These are phyloP conservation scores for Canavalia gladiata DNA, from an alignment of 306 rosid species.

Conservation along the genomic window DNA sequence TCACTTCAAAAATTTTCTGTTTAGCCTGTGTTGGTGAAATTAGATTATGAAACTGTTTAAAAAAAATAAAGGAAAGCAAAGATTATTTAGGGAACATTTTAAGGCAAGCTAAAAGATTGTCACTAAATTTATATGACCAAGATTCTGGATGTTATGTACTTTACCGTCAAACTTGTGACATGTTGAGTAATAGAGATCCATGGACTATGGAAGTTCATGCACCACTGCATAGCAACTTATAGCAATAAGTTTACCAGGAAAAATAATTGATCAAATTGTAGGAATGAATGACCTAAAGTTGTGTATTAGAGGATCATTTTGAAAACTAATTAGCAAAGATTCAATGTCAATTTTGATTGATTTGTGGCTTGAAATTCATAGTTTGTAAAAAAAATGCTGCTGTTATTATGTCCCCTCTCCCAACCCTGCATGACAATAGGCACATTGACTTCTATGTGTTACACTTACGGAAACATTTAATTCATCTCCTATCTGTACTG, in stretches of 20 bases:
- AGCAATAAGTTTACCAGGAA: background rate
- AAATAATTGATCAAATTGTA: background rate
- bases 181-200: slow-evolving; percentile 10
- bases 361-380: slow-evolving; percentile 12
- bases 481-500: background rate
- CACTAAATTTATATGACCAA: background rate
- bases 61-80: background rate
- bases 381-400: background rate
- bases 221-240: background rate
- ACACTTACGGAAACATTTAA: background rate
- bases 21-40: background rate
- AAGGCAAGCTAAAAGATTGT: background rate
- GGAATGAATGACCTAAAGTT: background rate
- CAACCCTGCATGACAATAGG: background rate
- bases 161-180: background rate
- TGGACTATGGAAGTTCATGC: background rate
- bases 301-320: background rate
- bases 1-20: background rate
- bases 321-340: background rate
- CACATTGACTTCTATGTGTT: background rate
- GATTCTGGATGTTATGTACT: background rate
- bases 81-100: background rate
- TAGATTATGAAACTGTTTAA: background rate
- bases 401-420: background rate
- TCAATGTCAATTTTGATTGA: background rate